Conservation (phyloP, 2,329 filamentous ascomycete species). For the Beauveria scarabaeidicola region DNA sequence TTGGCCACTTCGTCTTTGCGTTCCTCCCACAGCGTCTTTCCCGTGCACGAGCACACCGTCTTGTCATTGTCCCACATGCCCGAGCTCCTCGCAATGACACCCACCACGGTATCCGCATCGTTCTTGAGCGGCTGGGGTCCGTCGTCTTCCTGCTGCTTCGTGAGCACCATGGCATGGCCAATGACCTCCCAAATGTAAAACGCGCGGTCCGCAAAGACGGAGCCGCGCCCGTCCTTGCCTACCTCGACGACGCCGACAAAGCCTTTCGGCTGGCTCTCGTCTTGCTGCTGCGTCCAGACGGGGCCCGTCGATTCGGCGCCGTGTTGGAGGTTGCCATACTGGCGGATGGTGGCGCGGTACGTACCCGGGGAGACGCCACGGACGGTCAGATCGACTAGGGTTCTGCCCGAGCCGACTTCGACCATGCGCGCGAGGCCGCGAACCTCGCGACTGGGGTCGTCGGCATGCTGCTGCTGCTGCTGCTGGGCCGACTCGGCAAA, state of each 20-base stretch:
- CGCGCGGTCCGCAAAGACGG: constrained; percentile 69
- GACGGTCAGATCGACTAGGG: constrained; percentile 80
- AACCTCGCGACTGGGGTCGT: constrained; percentile 48
- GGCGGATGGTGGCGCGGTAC: constrained; percentile 77
- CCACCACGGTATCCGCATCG: constrained; percentile 77
- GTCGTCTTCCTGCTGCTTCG: constrained; percentile 49
- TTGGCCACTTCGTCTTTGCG: constrained; percentile 79
- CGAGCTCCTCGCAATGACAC: constrained; percentile 88
- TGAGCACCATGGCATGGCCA: constrained; percentile 83
- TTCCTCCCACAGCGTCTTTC: constrained; percentile 98
- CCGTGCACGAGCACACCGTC: constrained; percentile 94
- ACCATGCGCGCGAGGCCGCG: constrained; percentile 89
- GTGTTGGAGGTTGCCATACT: constrained; percentile 76
- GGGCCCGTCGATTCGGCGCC: constrained; percentile 77
- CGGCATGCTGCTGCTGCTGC: constrained; percentile 20
- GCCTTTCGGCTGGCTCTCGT: constrained; percentile 36
- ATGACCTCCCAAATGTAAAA: constrained; percentile 96
- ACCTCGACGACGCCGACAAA: constrained; percentile 70
- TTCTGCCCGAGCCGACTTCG: constrained; percentile 69
- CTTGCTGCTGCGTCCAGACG: constrained; percentile 59
- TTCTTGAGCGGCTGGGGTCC: constrained; percentile 53
- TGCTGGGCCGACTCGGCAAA: constrained; percentile 50
- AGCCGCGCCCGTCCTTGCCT: constrained; percentile 64
- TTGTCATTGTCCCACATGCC: constrained; percentile 99
- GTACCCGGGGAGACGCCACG: constrained; percentile 71